Evolutionary conservation across 2,329 filamentous ascomycete species (phyloP).

Genomic region (Stenocarpella maydis): DNA sequence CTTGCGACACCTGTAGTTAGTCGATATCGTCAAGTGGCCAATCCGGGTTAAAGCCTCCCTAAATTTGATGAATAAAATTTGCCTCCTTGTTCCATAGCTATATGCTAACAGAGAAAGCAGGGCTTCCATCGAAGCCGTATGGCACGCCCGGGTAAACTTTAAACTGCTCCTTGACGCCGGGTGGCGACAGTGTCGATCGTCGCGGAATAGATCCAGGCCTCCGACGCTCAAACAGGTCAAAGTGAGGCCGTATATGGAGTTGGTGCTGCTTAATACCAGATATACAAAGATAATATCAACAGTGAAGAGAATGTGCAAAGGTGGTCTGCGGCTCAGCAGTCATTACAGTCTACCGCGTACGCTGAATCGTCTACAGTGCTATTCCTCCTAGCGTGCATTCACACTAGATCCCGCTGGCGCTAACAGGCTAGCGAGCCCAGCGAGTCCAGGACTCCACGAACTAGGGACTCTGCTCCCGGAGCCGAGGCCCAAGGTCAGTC

Average conservation of each 20-base stretch:
- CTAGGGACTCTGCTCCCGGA: too few species aligned
- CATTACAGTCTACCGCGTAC: too few species aligned
- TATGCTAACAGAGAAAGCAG: neutral
- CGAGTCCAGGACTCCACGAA: neutral
- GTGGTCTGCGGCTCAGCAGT: too few species aligned
- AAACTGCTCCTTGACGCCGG: slow-evolving; percentile 47
- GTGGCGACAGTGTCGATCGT: slow-evolving; percentile 45
- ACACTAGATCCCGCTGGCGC: neutral
- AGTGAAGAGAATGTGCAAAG: too few species aligned
- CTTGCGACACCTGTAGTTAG: neutral
- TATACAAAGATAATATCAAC: too few species aligned
- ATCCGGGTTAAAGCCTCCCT: neutral
- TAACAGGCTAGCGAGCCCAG: neutral
- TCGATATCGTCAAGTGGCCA: too few species aligned
- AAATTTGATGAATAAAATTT: neutral
- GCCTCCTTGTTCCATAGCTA: slow-evolving; percentile 6
- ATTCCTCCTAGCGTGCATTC: too few species aligned
- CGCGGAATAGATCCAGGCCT: slow-evolving; percentile 48
- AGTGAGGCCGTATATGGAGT: slow-evolving; percentile 44
- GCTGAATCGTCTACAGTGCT: too few species aligned
- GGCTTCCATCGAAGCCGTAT: slow-evolving; percentile 46
- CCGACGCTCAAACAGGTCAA: slow-evolving; percentile 50
- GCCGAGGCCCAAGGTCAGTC: slow-evolving; percentile 30
- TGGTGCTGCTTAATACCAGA: slow-evolving; percentile 25
- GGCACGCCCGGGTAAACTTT: slow-evolving; percentile 51